Evolutionary conservation across 164 flowering plant species (phyloP), one percentile per base, ranked within the genome.

Genomic region (Santalum album): DNA sequence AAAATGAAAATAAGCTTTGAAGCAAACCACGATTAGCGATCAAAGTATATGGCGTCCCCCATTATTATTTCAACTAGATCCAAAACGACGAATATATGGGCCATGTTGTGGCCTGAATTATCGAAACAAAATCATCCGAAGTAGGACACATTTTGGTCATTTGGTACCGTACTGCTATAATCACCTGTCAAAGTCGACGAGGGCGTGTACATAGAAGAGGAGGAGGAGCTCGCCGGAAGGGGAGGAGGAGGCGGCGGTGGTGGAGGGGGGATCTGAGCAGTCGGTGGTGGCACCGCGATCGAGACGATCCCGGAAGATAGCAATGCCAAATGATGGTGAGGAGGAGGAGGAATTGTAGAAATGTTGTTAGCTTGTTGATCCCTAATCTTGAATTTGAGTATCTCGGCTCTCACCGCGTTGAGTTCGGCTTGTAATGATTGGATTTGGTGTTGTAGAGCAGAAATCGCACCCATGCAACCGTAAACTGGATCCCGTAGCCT

Each of bases 401-500:
- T 86, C 64, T 87, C 96, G 23, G 73, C 70, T 68, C 92, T 77
- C 10, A 86, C 82, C 12, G 80, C 76, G 55, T 81, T 71, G 14
- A 91, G 86, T 64, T 91, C 95, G 1, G 81, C 80, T 59, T 87
- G 95, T 32, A 91, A 61, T 1, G 86, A 46, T 62, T 86, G 90
- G 44, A 88, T 71, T 69, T 91, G 88, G 45, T 82, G 95, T 59
- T 91, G 95, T 54, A 91, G 66, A 21, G 88, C 79, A 34, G 87
- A 87, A 24, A 91, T 91, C 38, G 88, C 96, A 48, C 96, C 98
- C 95, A 84, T 84, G 81, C 98, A 91, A 12, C 98, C 98, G 46
- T 91, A 86, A 1, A 88, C 87, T 12, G 95, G 98, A 58, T 91
- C 98, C 61, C 92, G 63, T 18, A 91, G 72, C 73, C 98, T 82